Evolutionary conservation across 371 early-diverging fungal genomes (phyloP).

Genomic region (Mucor plumbeus): DNA sequence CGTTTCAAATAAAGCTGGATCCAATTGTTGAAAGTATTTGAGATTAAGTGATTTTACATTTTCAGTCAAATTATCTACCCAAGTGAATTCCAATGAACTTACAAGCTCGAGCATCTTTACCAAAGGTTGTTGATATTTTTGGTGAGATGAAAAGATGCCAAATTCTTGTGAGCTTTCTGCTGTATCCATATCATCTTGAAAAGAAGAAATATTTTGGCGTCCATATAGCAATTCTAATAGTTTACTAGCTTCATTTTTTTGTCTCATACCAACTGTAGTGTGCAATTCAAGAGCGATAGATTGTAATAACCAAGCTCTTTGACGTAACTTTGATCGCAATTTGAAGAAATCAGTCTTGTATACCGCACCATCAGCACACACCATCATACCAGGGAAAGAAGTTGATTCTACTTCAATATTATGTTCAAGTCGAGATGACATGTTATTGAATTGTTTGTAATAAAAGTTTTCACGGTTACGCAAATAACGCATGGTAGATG

Average conservation of each 20-base stretch:
- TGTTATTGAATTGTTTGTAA: slow-evolving; percentile 59
- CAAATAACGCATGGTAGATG: slow-evolving; percentile 79
- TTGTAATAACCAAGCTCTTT: slow-evolving; percentile 89
- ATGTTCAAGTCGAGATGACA: slow-evolving; percentile 53
- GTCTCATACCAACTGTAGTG: slow-evolving; percentile 45
- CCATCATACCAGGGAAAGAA: slow-evolving; percentile 29
- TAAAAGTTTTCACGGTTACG: slow-evolving; percentile 82
- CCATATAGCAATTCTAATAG: slow-evolving; percentile 70
- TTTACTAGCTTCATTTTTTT: slow-evolving; percentile 55
- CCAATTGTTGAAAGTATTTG: slow-evolving; percentile 30
- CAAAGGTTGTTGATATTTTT: slow-evolving; percentile 56
- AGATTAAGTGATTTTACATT: slow-evolving; percentile 12
- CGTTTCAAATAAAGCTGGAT: slow-evolving; percentile 31
- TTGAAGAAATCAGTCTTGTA: slow-evolving; percentile 54
- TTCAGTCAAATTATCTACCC: slow-evolving; percentile 51
- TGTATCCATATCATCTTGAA: slow-evolving; percentile 29
- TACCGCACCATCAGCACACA: slow-evolving; percentile 30
- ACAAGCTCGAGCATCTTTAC: slow-evolving; percentile 62
- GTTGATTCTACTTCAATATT: slow-evolving; percentile 30
- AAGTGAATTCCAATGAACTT: slow-evolving; percentile 59
- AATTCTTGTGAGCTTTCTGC: slow-evolving; percentile 45
- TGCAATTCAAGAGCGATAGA: slow-evolving; percentile 88
- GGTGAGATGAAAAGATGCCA: slow-evolving; percentile 87
- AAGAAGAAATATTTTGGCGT: slow-evolving; percentile 14
- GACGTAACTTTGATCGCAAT: slow-evolving; percentile 75